phyloP scores from a whole-genome alignment of 1,139 yeast genomes.

The Pichia sp. region DNA sequence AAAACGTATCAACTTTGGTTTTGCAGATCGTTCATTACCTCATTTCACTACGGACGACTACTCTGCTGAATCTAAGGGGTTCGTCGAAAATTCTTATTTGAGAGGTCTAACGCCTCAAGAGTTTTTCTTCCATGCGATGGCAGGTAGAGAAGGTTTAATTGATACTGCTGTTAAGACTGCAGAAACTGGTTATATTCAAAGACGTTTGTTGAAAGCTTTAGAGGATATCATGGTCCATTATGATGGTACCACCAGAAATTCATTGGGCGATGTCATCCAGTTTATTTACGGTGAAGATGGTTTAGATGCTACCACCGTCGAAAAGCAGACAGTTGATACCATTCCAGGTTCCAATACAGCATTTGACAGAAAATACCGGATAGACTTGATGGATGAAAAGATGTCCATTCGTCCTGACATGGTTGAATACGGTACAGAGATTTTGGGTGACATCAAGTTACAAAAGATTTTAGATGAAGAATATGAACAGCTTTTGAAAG shows the following conservation, averaged over 20 bases:
- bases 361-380: constrained; percentile 79
- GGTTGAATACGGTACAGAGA: constrained; percentile 86
- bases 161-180: constrained; percentile 97
- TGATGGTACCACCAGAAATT: constrained; percentile 97
- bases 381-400: constrained; percentile 75
- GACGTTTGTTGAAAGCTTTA: constrained; percentile 96
- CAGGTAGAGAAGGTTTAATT: constrained; percentile 99
- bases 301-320: constrained; percentile 96
- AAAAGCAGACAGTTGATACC: constrained; percentile 93
- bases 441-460: constrained; percentile 80
- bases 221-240: constrained; percentile 99
- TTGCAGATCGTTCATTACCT: constrained; percentile 92
- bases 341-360: constrained; percentile 87
- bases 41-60: constrained; percentile 98
- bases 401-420: constrained; percentile 64
- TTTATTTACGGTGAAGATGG: constrained; percentile 99
- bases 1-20: constrained; percentile 97
- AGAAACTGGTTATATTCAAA: constrained; percentile 98
- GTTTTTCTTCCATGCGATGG: constrained; percentile 99
- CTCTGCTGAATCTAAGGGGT: constrained; percentile 97
- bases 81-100: constrained; percentile 93
- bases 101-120: constrained; percentile 99
- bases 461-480: constrained; percentile 83
- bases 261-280: constrained; percentile 93
- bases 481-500: constrained; percentile 68